Conservation (phyloP, 352 stramenopile species). For the Phytophthora citrophthora region DNA sequence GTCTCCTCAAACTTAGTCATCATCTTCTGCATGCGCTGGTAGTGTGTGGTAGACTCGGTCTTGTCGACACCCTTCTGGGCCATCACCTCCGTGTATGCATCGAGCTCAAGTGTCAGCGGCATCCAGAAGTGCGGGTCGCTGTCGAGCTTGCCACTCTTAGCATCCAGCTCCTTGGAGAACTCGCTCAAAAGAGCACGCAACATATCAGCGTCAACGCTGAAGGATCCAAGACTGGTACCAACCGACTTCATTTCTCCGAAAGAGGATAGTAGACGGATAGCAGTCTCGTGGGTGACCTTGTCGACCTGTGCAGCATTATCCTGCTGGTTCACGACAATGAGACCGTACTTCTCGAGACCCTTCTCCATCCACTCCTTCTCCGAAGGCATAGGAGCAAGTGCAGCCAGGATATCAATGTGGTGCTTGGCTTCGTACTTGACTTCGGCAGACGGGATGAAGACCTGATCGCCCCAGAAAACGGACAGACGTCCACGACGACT, state of each 20-base stretch:
- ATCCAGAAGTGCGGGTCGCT: conserved; percentile 99
- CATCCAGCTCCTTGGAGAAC: conserved; percentile 90
- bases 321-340: conserved; percentile 96
- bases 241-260: conserved; percentile 96
- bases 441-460: conserved; percentile 95
- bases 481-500: conserved; percentile 94
- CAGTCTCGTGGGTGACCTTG: conserved; percentile 98
- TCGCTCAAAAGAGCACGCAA: conserved; percentile 92
- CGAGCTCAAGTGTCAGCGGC: conserved; percentile 94
- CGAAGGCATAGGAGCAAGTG: conserved; percentile 92
- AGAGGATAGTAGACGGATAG: conserved; percentile 91
- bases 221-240: conserved; percentile 95
- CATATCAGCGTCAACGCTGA: conserved; percentile 95
- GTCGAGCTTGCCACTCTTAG: conserved; percentile 95
- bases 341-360: conserved; percentile 98
- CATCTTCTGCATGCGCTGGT: conserved; percentile 94
- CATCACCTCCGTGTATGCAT: conserved; percentile 95
- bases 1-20: conserved; percentile 83
- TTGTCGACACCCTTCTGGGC: conserved; percentile 91
- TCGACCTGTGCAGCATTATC: conserved; percentile 95
- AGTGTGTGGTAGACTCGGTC: conserved; percentile 80
- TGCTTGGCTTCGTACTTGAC: conserved; percentile 95
- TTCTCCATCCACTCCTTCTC: conserved; percentile 95
- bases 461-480: conserved; percentile 99
- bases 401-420: conserved; percentile 98